phyloP scores from a whole-genome alignment of 331 rosid species.

The Ulmus americana region DNA sequence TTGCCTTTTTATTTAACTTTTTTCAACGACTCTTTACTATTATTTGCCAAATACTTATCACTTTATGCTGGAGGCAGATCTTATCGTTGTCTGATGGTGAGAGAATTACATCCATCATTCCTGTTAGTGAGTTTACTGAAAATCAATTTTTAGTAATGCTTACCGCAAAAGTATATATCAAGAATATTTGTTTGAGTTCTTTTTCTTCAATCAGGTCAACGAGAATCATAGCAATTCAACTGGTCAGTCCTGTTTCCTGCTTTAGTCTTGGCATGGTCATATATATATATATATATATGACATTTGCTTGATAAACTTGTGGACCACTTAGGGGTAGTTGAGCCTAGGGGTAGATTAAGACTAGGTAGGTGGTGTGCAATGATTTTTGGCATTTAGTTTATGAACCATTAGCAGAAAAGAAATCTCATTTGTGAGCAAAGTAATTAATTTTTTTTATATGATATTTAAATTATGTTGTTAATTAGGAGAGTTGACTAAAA shows the following conservation, averaged over 20 bases:
- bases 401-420: too few species aligned
- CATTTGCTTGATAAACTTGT: too few species aligned
- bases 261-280: slow-evolving; percentile 12
- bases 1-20: slow-evolving; percentile 5
- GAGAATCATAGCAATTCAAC: slow-evolving; percentile 94
- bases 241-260: slow-evolving; percentile 56
- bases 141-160: slow-evolving; percentile 91
- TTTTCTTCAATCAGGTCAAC: slow-evolving; percentile 91
- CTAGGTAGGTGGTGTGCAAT: too few species aligned
- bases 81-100: slow-evolving; percentile 88
- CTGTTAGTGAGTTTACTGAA: slow-evolving; percentile 80
- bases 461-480: too few species aligned
- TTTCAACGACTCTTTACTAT: background rate
- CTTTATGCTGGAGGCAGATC: slow-evolving; percentile 48
- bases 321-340: too few species aligned
- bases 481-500: too few species aligned
- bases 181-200: slow-evolving; percentile 77
- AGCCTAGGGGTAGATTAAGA: too few species aligned
- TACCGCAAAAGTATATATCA: slow-evolving; percentile 83
- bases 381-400: too few species aligned
- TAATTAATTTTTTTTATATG: too few species aligned
- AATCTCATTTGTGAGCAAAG: too few species aligned
- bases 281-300: too few species aligned
- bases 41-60: background rate
- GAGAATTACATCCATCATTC: slow-evolving; percentile 87